These are phyloP conservation scores for Saccharomyces paradoxus DNA, from an alignment of 805 yeast genomes.

Conservation along the genomic window DNA sequence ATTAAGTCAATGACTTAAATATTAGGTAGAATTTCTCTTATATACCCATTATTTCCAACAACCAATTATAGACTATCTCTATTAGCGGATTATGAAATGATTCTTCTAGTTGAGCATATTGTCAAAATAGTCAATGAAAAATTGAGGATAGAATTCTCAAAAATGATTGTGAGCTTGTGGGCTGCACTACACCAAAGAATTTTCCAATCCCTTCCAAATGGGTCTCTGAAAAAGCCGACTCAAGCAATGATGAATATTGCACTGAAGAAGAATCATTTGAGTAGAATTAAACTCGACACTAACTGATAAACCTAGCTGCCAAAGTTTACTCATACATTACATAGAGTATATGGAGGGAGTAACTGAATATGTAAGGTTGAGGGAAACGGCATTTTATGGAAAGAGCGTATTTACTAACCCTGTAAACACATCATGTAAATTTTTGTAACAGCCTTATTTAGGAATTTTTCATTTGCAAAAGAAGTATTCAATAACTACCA, in stretches of 20 bases:
- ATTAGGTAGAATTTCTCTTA: conserved; percentile 4
- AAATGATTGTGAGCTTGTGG: background rate
- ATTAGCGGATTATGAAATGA: conserved; percentile 2
- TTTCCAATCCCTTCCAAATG: conserved; percentile 5
- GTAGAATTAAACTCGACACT: conserved; percentile 5
- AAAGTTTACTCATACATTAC: conserved; percentile 9
- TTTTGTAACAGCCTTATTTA: too few species aligned
- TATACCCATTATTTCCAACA: background rate
- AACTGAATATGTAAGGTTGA: background rate
- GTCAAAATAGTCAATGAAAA: background rate
- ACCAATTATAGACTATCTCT: conserved; percentile 11
- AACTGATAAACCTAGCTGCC: conserved; percentile 9
- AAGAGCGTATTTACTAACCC: too few species aligned
- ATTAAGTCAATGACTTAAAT: conserved; percentile 5
- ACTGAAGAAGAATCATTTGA: conserved; percentile 6
- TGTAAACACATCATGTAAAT: too few species aligned
- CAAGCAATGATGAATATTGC: conserved; percentile 7
- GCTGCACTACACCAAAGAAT: conserved; percentile 8
- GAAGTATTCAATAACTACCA: too few species aligned
- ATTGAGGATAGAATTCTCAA: too few species aligned
- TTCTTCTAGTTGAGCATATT: background rate
- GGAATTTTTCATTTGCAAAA: too few species aligned
- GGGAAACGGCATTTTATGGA: background rate
- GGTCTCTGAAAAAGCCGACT: conserved; percentile 6
- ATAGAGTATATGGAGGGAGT: conserved; percentile 1